These are phyloP conservation scores for Coniochaeta sp. DNA, from an alignment of 2,329 filamentous ascomycete species.

Conservation along the genomic window DNA sequence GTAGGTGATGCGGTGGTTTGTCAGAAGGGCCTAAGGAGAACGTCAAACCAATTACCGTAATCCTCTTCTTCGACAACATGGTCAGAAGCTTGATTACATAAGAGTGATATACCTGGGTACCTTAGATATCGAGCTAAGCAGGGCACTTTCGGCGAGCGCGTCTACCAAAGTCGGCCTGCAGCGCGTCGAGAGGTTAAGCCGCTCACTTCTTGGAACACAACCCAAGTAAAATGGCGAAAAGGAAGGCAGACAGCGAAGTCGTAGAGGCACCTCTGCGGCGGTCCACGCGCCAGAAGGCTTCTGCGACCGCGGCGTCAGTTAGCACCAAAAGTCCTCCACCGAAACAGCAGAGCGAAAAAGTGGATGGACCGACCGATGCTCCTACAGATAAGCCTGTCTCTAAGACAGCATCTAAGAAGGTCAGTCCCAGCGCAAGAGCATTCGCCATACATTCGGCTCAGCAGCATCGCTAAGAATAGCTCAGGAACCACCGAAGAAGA, in stretches of 20 bases:
- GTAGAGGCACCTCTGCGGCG: constrained; percentile 5
- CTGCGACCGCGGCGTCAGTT: not conserved
- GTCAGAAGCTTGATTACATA: too few relatives aligned
- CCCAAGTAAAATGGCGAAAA: constrained; percentile 2
- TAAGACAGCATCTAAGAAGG: not conserved
- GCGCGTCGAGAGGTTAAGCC: too few relatives aligned
- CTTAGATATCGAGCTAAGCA: too few relatives aligned
- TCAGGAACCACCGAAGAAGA: not conserved
- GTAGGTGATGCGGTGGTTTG: too few relatives aligned
- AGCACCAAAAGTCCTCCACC: not conserved
- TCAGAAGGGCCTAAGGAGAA: too few relatives aligned
- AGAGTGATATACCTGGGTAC: too few relatives aligned
- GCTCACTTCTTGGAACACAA: too few relatives aligned
- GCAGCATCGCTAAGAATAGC: not conserved
- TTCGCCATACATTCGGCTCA: not conserved
- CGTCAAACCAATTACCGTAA: too few relatives aligned
- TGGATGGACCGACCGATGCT: not conserved
- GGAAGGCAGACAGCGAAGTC: constrained; percentile 3
- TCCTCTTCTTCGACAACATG: too few relatives aligned
- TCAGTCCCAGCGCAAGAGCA: not conserved
- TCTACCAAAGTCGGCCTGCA: too few relatives aligned
- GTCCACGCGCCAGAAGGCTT: constrained; percentile 8
- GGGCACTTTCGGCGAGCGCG: too few relatives aligned
- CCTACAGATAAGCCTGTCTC: not conserved
- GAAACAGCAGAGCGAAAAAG: not conserved